Base-by-base conservation (phyloP, 805 yeast species). In the Ogataea dorogensis region DNA sequence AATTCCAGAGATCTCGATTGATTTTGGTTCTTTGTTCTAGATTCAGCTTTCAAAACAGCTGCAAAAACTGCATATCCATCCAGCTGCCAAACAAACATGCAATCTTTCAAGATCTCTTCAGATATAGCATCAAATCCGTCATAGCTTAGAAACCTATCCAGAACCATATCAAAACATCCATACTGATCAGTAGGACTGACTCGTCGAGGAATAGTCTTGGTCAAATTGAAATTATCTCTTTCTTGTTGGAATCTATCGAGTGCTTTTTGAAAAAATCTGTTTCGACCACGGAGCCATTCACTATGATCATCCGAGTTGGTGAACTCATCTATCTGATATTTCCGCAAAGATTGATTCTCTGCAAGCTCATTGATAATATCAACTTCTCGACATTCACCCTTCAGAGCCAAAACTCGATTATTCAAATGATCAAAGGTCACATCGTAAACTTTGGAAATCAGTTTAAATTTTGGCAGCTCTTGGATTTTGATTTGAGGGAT, bases 71-170 rank as follows among this genome's bases (percentile, higher is more conserved):
- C 44, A 31, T 47, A 49, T 9, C 53, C 53, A 28, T 49, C 53
- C n/a, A 49, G 17, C 23, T 49, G 53, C 53, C 53, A 49, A 13
- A 49, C 44, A 34, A 47, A 41, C 13, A 37, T 24, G 32, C 53
- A 49, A 27, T 49, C 51, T 24, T 43, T 44, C 12, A 49, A n/a
- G 5, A 45, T 36, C 16, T 34, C 42, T 10, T 36, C 27, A 2
- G 44, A 28, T n/a, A 20, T 21, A 5, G 23, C 13, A 29, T 34
- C 37, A 8, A 44, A 21, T 4, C 44, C 40, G 6, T 30, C 24
- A 8, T 26, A 30, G 8, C 24, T 28, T 16, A 49, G 14, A 24
- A 43, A 32, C 24, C 23, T 33, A 23, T 39, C 43, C 15, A 49
- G 27, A 7, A 49, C 25, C 12, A 32, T 15, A 8, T 47, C 45